Evolutionary conservation across 805 yeast genomes (phyloP).

Genomic region (Suhomyces sp.): DNA sequence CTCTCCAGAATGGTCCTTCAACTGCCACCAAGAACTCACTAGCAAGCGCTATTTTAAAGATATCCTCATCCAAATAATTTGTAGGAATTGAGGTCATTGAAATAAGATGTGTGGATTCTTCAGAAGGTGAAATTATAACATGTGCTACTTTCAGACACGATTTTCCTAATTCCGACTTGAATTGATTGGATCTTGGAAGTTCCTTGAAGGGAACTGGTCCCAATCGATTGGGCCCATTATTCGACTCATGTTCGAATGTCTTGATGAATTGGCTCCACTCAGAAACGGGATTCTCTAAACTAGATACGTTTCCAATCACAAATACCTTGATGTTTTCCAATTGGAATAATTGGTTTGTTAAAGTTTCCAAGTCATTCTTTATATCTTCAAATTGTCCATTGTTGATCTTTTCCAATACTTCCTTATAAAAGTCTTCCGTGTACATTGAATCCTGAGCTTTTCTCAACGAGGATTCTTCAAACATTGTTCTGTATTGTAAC

Average conservation of each 20-base stretch:
- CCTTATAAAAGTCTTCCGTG: slow-evolving; percentile 57
- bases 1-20: slow-evolving; percentile 97
- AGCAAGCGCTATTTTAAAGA: slow-evolving; percentile 68
- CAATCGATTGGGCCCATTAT: slow-evolving; percentile 2
- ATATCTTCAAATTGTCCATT: slow-evolving; percentile 53
- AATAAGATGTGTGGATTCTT: slow-evolving; percentile 74
- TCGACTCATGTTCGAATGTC: slow-evolving; percentile 13
- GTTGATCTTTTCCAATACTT: slow-evolving; percentile 46
- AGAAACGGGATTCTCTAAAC: slow-evolving; percentile 54
- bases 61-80: slow-evolving; percentile 48
- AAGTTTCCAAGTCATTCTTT: slow-evolving; percentile 47
- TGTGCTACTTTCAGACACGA: slow-evolving; percentile 53
- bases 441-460: slow-evolving; percentile 64
- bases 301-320: slow-evolving; percentile 65
- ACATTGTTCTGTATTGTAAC: slow-evolving; percentile 51
- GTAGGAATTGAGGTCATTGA: slow-evolving; percentile 61
- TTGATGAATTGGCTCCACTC: slow-evolving; percentile 50
- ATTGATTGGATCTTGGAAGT: slow-evolving; percentile 54
- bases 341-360: slow-evolving; percentile 53
- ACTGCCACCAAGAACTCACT: slow-evolving; percentile 77
- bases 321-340: slow-evolving; percentile 63
- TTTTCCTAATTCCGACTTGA: slow-evolving; percentile 56
- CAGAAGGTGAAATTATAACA: slow-evolving; percentile 74
- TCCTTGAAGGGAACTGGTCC: slow-evolving; percentile 20
- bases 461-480: slow-evolving; percentile 59